Percentiles rank a stretch among this genome's conserved stretches.
These are phyloP conservation scores for Astrothelium subdiscretum DNA, from an alignment of 495 filamentous ascomycete species.

Conservation along the genomic window DNA sequence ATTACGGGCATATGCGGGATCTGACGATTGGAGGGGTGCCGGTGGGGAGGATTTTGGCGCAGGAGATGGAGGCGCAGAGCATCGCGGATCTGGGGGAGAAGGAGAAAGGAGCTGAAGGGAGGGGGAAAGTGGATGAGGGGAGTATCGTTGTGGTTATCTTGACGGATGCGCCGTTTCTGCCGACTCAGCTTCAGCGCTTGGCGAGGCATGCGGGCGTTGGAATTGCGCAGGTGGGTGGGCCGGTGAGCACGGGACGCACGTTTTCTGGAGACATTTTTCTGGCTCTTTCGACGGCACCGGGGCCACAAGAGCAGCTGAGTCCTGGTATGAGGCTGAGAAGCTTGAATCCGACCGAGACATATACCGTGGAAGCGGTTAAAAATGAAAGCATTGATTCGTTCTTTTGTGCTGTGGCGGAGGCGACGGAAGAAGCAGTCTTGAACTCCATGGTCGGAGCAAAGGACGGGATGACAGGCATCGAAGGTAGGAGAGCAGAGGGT, in stretches of 20 bases:
- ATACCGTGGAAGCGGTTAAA: slow-evolving; percentile 32
- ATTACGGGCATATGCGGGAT: slow-evolving; percentile 36
- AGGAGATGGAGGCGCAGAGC: slow-evolving; percentile 16
- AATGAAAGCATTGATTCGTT: slow-evolving; percentile 39
- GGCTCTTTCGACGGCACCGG: slow-evolving; percentile 39
- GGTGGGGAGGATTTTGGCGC: slow-evolving; percentile 31
- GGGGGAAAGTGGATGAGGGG: slow-evolving; percentile 34
- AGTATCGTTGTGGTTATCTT: slow-evolving; percentile 42
- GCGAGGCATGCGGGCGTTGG: slow-evolving; percentile 42
- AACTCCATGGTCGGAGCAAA: slow-evolving; percentile 39
- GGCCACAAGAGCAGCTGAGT: slow-evolving; percentile 24
- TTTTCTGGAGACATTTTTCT: slow-evolving; percentile 43
- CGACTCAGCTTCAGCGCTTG: slow-evolving; percentile 39
- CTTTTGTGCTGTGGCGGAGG: slow-evolving; percentile 39
- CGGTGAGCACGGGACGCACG: slow-evolving; percentile 32
- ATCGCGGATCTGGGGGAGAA: neutral
- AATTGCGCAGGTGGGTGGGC: slow-evolving; percentile 34
- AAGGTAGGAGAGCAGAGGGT: slow-evolving; percentile 30
- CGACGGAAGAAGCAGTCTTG: slow-evolving; percentile 42
- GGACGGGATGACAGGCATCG: slow-evolving; percentile 35
- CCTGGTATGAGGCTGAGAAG: slow-evolving; percentile 4
- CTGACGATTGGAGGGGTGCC: slow-evolving; percentile 39
- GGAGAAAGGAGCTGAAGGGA: slow-evolving; percentile 8
- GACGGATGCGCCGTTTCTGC: slow-evolving; percentile 41
- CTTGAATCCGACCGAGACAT: slow-evolving; percentile 22